These are phyloP conservation scores for Alternaria arbusti DNA, from an alignment of 2,329 filamentous ascomycete species.

Conservation along the genomic window DNA sequence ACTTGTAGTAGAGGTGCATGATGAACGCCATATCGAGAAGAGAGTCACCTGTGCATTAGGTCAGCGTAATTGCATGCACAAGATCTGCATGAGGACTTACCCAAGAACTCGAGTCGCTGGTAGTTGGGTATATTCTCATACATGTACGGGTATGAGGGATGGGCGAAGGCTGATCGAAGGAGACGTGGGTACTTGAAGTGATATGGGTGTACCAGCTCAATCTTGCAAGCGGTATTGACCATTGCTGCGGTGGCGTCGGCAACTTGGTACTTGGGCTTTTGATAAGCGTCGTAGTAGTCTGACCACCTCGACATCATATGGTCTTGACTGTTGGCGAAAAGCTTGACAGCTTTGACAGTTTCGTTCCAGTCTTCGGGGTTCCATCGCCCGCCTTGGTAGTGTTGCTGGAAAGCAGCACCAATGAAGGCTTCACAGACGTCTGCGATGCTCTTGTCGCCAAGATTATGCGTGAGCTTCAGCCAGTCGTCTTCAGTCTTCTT, in stretches of 20 bases:
- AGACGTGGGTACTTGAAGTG: constrained; percentile 77
- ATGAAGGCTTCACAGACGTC: constrained; percentile 96
- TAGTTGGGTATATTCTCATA: constrained; percentile 86
- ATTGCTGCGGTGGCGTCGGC: constrained; percentile 69
- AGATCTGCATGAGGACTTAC: background rate
- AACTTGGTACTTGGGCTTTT: constrained; percentile 73
- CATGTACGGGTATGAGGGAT: constrained; percentile 78
- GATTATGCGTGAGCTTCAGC: constrained; percentile 61
- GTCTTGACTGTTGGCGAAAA: constrained; percentile 71
- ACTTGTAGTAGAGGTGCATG: constrained; percentile 78
- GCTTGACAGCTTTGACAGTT: constrained; percentile 70
- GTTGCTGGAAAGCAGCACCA: constrained; percentile 74
- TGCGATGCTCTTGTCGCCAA: constrained; percentile 89
- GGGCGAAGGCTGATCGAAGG: constrained; percentile 83
- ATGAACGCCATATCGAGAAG: constrained; percentile 86
- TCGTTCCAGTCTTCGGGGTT: constrained; percentile 60
- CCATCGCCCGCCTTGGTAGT: constrained; percentile 54
- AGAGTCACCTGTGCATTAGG: constrained; percentile 74
- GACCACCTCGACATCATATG: constrained; percentile 73
- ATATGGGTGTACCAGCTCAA: constrained; percentile 67
- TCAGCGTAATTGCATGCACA: background rate
- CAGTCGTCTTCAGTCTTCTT: constrained; percentile 57
- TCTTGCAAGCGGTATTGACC: constrained; percentile 68
- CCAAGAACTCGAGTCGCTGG: constrained; percentile 57
- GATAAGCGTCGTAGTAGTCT: constrained; percentile 76